Base-by-base conservation (phyloP, 2,329 filamentous ascomycete genomes). In the Ciborinia camelliae region DNA sequence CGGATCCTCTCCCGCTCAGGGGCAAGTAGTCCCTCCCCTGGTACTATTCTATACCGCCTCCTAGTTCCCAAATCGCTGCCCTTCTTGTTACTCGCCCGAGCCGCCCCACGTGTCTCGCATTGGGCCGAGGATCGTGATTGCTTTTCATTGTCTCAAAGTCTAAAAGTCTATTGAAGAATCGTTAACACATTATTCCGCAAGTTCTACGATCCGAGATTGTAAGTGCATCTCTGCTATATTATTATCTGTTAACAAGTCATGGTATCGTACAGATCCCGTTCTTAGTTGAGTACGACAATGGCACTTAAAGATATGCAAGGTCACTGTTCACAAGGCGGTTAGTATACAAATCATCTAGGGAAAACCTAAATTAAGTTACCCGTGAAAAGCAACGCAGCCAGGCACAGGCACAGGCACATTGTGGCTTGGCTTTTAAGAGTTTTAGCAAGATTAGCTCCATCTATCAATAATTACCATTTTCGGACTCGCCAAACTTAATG, bases 1-100 rank as follows among this genome's bases (percentile, higher is more conserved):
- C 65, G 58, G 62, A 47, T 55, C n/a, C 48, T 65, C 58, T 66
- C 52, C 66, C 66, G 64, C 52, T 64, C 52, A 63, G 61, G 61
- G 54, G 43, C 48, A 53, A 41, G 26, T 57, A 65, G 26, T 55
- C 35, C 50, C 47, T 15, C 54, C 54, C 55, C 55, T 58, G 41
- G 54, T 30, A 48, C 9, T 26, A 6, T 43, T 55, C 41, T 39
- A 63, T 57, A 63, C 61, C 61, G 61, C 52, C 39, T 51, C 32
- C 35, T 37, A 23, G 45, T 51, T 51, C 39, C 41, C 26, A 57
- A 47, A 35, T 47, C 12, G 18, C 26, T 54, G 8, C 28, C 10
- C 59, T 32, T 43, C 35, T 45, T 28, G n/a, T 62, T 32, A 61
- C 58, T 61, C 30, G 59, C n/a, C 18, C 28, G 18, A 45, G 51